Evolutionary conservation across 1,139 yeast genomes (phyloP), one percentile per base, ranked within the genome.

Genomic region (Yamadazyma dushanensis): DNA sequence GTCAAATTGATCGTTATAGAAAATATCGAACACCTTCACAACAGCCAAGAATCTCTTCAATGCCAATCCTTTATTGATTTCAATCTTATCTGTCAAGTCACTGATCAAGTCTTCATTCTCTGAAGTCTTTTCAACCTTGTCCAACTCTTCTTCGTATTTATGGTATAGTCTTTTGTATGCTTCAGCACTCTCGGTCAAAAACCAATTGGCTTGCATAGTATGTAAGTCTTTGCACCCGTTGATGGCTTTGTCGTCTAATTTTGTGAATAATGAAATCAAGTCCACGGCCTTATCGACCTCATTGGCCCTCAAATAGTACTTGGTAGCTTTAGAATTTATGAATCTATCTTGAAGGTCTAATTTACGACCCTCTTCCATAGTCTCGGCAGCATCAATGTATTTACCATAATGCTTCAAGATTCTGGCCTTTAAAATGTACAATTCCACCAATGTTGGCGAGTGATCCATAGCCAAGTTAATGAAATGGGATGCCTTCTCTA

Each of bases 141-240:
- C 17, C 11, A 48, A 37, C 9, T 39, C 40, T 14, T 48, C 49
- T 21, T 54, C 52, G 36, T 53, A 54, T 24, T 60, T 51, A 26
- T 56, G 52, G 46, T 63, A 67, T 31, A 66, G 44, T 40, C 76
- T 54, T 17, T 53, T 32, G 52, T 86, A 87, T 5, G 94, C 83
- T 53, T 86, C 95, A 2, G 94, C 97, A 56, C 85, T 82, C 56
- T 88, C 97, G 26, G 76, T 64, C 45, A 94, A 64, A 41, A 88
- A 87, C 95, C 97, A 89, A 41, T 81, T 75, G n/a, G 85, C 92
- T 63, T 92, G 97, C 83, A 94, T 86, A 28, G 76, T 72, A 54
- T 86, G 95, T 49, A 92, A 69, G 56, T 92, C 97, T 48, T 80
- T 83, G 34, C 94, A 78, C 5, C 97, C 97, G 48, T 86, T 85